Percentiles rank a stretch among this genome's conserved stretches.
Evolutionary conservation across 1,284 basidiomycete genomes (phyloP).

Genomic region (Inonotus obliquus): DNA sequence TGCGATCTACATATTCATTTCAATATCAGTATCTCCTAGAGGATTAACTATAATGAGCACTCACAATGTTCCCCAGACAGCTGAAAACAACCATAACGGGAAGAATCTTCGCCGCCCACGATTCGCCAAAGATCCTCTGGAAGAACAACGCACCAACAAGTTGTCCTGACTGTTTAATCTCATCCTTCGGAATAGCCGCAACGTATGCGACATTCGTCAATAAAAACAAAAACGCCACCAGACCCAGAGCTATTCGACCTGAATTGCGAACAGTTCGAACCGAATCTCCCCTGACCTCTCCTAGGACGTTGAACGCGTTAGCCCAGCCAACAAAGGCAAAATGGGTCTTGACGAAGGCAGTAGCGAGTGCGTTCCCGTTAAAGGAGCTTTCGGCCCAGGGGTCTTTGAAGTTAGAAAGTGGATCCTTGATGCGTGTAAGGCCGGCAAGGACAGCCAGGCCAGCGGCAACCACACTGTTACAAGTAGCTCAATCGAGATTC

Average conservation of each 20-base stretch:
- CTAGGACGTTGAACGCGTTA: constrained; percentile 42
- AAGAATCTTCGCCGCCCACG: constrained; percentile 34
- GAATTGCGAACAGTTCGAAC: constrained; percentile 40
- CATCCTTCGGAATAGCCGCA: constrained; percentile 37
- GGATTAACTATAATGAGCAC: constrained; percentile 17
- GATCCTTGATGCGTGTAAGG: constrained; percentile 39
- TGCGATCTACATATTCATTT: constrained; percentile 22
- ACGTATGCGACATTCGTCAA: constrained; percentile 43
- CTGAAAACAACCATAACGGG: constrained; percentile 39
- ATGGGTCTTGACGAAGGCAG: constrained; percentile 41
- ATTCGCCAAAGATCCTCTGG: constrained; percentile 42
- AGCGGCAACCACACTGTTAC: constrained; percentile 35
- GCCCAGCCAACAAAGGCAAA: constrained; percentile 41
- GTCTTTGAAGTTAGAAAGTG: constrained; percentile 44
- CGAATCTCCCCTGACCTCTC: constrained; percentile 38
- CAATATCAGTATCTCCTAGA: background rate
- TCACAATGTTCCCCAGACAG: constrained; percentile 38
- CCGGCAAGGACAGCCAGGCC: constrained; percentile 47
- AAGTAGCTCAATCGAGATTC: constrained; percentile 20
- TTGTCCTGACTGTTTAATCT: constrained; percentile 38
- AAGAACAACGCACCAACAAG: constrained; percentile 49
- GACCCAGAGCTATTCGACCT: constrained; percentile 38
- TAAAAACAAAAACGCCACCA: constrained; percentile 41
- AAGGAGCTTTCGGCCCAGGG: constrained; percentile 40
- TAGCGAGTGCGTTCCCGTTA: constrained; percentile 40